These are phyloP conservation scores for Ophiocordyceps unilateralis DNA, from an alignment of 2,329 filamentous ascomycete species.

Conservation along the genomic window DNA sequence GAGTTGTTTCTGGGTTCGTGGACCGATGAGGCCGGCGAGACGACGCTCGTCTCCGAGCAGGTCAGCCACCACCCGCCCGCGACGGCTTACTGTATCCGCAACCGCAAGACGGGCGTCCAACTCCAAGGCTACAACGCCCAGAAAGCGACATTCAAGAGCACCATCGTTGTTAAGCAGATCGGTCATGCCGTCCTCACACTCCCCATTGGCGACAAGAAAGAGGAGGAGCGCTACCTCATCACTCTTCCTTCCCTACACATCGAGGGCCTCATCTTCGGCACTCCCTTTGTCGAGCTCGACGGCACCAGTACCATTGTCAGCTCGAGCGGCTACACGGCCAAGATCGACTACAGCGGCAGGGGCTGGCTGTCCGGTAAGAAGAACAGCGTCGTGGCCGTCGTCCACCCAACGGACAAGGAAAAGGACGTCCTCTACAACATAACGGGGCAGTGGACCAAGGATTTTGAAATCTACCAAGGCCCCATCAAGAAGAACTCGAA, in stretches of 20 bases:
- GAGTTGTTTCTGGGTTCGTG: constrained; percentile 89
- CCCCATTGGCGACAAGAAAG: constrained; percentile 22
- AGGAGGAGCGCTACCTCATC: constrained; percentile 65
- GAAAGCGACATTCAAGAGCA: constrained; percentile 85
- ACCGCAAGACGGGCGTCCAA: constrained; percentile 63
- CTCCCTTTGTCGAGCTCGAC: constrained; percentile 84
- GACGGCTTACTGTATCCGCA: constrained; percentile 86
- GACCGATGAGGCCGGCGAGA: constrained; percentile 67
- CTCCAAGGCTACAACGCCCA: constrained; percentile 88
- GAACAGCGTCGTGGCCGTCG: constrained; percentile 64
- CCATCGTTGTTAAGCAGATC: constrained; percentile 89
- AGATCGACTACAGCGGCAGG: constrained; percentile 84
- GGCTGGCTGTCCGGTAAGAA: constrained; percentile 95
- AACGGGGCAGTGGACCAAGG: constrained; percentile 79
- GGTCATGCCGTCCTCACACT: constrained; percentile 75
- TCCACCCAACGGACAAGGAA: constrained; percentile 56
- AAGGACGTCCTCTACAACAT: constrained; percentile 65
- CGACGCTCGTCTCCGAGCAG: constrained; percentile 81
- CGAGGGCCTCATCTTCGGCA: constrained; percentile 73
- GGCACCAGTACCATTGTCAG: constrained; percentile 71
- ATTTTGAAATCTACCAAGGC: constrained; percentile 61
- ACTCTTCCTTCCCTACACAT: constrained; percentile 85
- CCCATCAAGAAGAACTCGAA: constrained; percentile 30
- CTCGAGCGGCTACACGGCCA: constrained; percentile 70
- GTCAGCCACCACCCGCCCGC: constrained; percentile 89